Evolutionary conservation across 495 filamentous ascomycete genomes (phyloP).

Genomic region (Podospora australis): DNA sequence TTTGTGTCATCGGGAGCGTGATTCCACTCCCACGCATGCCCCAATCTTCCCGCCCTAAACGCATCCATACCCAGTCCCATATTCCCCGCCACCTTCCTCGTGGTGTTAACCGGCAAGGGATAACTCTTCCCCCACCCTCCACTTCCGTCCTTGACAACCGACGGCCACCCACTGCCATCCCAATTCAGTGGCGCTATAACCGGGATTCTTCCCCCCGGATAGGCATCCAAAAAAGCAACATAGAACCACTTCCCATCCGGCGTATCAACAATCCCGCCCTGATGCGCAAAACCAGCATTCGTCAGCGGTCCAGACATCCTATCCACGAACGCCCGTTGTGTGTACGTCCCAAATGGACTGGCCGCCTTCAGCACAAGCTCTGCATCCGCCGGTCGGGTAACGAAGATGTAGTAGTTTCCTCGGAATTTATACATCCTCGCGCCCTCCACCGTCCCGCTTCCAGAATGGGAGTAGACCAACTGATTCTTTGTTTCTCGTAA

Average conservation of each 20-base stretch:
- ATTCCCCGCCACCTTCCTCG: slow-evolving; percentile 15
- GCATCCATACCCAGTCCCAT: slow-evolving; percentile 31
- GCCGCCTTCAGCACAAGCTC: slow-evolving; percentile 44
- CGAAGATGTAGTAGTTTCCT: slow-evolving; percentile 49
- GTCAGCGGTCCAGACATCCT: slow-evolving; percentile 35
- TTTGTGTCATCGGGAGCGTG: slow-evolving; percentile 48
- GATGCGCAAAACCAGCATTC: slow-evolving; percentile 42
- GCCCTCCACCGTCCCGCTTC: slow-evolving; percentile 43
- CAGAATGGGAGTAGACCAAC: slow-evolving; percentile 33
- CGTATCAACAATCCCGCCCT: slow-evolving; percentile 52
- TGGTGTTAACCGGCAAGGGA: slow-evolving; percentile 31
- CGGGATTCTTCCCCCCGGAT: slow-evolving; percentile 51
- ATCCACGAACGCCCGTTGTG: slow-evolving; percentile 28
- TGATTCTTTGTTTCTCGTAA: slow-evolving; percentile 23
- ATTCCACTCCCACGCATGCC: slow-evolving; percentile 55
- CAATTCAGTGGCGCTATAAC: slow-evolving; percentile 50
- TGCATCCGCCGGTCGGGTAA: slow-evolving; percentile 36
- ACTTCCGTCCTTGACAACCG: slow-evolving; percentile 28
- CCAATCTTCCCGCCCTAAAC: slow-evolving; percentile 35
- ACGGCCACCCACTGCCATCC: slow-evolving; percentile 45
- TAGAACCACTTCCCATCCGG: slow-evolving; percentile 52
- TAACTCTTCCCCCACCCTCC: slow-evolving; percentile 43
- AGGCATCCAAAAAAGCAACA: slow-evolving; percentile 50
- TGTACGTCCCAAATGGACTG: slow-evolving; percentile 44
- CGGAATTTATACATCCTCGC: slow-evolving; percentile 51